phyloP scores from a whole-genome alignment of 2,329 filamentous ascomycete genomes.

The Penicillium polonicum region DNA sequence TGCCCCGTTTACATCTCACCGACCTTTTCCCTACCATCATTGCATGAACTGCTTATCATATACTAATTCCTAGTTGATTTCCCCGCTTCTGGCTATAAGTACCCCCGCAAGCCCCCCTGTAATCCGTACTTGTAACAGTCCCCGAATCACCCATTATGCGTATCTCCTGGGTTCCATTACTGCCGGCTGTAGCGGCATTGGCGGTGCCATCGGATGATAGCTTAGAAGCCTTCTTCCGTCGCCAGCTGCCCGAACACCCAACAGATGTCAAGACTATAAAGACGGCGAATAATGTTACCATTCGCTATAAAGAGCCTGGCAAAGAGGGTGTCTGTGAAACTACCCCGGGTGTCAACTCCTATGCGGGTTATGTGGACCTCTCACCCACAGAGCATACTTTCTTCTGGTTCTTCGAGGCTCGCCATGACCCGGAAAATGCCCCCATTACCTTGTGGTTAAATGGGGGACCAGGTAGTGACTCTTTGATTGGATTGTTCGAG shows the following conservation, averaged over 20 bases:
- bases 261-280: constrained; percentile 40
- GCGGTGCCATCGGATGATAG: constrained; percentile 9
- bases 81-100: neutral
- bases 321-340: constrained; percentile 54
- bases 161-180: constrained; percentile 19
- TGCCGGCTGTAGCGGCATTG: constrained; percentile 23
- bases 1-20: neutral
- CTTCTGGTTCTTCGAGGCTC: constrained; percentile 59
- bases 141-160: constrained; percentile 20
- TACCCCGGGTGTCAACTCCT: constrained; percentile 56
- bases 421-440: constrained; percentile 49
- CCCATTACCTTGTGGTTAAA: constrained; percentile 46
- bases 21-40: neutral
- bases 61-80: neutral
- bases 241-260: constrained; percentile 39
- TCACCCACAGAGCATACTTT: constrained; percentile 51
- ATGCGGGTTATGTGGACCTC: constrained; percentile 57
- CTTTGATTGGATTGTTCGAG: constrained; percentile 44
- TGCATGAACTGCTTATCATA: neutral
- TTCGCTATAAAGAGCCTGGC: constrained; percentile 60
- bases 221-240: constrained; percentile 17
- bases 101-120: neutral
- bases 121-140: neutral
- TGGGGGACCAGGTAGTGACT: constrained; percentile 45
- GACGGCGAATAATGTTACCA: constrained; percentile 48